Evolutionary conservation across 176 grass and related monocot species (phyloP), one percentile per base, ranked within the genome.

Genomic region (Eremochloa ophiuroides): DNA sequence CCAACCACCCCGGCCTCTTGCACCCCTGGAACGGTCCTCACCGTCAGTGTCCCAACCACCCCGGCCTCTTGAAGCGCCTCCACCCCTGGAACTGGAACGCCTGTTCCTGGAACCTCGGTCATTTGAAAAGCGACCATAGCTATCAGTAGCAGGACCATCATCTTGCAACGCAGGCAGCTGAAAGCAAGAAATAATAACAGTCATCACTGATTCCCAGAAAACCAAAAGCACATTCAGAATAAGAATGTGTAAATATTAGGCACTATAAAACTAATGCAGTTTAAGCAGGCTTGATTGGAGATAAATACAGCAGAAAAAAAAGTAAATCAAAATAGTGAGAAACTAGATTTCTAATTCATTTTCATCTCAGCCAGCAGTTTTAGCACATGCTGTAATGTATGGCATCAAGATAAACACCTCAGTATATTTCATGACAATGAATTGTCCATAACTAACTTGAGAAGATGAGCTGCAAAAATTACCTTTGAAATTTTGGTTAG

Each of bases 111-210:
- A 94, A 66, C 83, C 82, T 18, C 82, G 86, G 48, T 91, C 93
- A 61, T 89, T 95, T 35, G 91, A 90, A 80, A 99, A 99, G 9
- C 91, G 84, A 1, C 93, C 93, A 34, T 99, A 99, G 70, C 80
- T 68, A 34, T 99, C 93, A 27, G 80, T 90, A 67, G 82, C 29
- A 65, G 96, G 93, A 13, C 88, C 93, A 74, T 99, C 96, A 84
- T 99, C 96, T 93, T 95, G 96, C 58, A 99, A 87, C 14, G 83
- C 85, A 38, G 96, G 96, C 40, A 99, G 88, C 96, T 99, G 94
- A 78, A 88, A 78, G 75, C 50, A 82, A 23, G 31, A 44, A 89
- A 56, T 66, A 56, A 61, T 39, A 80, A 15, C 13, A 63, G 65
- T 88, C 60, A 85, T 62, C 27, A 76, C 23, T 41, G 63, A n/a